A percentile compares a stretch with the other conserved stretches of the same genome.
Conservation (phyloP, 164 flowering plant genomes). For the Paratinospora sagittata region DNA sequence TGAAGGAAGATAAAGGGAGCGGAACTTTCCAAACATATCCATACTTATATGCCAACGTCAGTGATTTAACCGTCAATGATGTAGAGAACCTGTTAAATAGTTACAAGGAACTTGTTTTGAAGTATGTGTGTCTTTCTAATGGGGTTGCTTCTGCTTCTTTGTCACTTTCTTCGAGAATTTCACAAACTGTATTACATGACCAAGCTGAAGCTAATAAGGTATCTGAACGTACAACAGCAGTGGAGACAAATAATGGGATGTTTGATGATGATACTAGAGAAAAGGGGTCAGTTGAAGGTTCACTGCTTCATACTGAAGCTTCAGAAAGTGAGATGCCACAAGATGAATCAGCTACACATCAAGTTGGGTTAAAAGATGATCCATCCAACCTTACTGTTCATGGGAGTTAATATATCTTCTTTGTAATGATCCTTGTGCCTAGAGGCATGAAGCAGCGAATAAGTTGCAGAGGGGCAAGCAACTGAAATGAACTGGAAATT, state of each 20-base stretch:
- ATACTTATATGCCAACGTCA: slow-evolving; percentile 63
- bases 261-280: slow-evolving; percentile 14
- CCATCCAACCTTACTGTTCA: background rate
- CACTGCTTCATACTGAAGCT: slow-evolving; percentile 19
- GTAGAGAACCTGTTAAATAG: slow-evolving; percentile 66
- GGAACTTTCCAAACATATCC: slow-evolving; percentile 53
- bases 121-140: slow-evolving; percentile 67
- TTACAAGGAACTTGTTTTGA: slow-evolving; percentile 76
- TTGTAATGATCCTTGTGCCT: no score
- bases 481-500: no score
- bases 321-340: slow-evolving; percentile 19
- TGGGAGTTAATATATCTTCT: no score
- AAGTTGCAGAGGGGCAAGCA: no score
- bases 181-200: slow-evolving; percentile 19
- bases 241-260: slow-evolving; percentile 17
- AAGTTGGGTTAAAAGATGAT: slow-evolving; percentile 18
- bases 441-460: no score
- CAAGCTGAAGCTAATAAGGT: slow-evolving; percentile 16
- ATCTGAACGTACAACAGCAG: slow-evolving; percentile 14
- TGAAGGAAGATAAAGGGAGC: slow-evolving; percentile 52
- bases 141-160: slow-evolving; percentile 39
- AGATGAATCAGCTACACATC: slow-evolving; percentile 17
- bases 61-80: slow-evolving; percentile 68
- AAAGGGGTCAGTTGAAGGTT: slow-evolving; percentile 14
- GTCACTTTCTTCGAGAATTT: slow-evolving; percentile 16